These are phyloP conservation scores for Rhizophagus sp. DNA, from an alignment of 192 early-diverging fungal genomes.

Conservation along the genomic window DNA sequence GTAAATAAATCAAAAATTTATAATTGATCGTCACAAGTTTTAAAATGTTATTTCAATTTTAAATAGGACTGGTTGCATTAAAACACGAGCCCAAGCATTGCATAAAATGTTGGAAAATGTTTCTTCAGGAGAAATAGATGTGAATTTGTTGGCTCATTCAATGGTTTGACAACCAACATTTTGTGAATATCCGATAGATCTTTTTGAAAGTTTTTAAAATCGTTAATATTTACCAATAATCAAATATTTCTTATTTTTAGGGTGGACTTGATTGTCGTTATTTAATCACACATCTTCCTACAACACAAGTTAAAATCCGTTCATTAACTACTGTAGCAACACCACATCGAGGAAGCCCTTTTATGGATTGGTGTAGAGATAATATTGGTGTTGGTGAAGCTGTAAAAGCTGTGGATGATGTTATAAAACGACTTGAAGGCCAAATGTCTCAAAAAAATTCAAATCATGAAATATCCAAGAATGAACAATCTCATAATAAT, in stretches of 20 bases:
- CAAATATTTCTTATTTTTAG: constrained; percentile 36
- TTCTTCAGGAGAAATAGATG: constrained; percentile 52
- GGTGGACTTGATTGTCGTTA: constrained; percentile 94
- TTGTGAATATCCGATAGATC: not conserved
- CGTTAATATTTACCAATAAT: constrained; percentile 23
- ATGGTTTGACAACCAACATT: constrained; percentile 58
- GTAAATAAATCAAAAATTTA: constrained; percentile 17
- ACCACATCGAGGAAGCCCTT: constrained; percentile 87
- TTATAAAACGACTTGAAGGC: constrained; percentile 35
- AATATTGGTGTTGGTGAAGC: constrained; percentile 66
- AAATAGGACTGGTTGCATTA: constrained; percentile 64
- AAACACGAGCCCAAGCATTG: constrained; percentile 75
- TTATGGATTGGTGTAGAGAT: constrained; percentile 95
- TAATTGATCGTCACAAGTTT: not conserved
- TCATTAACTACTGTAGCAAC: constrained; percentile 92
- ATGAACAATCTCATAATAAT: not conserved
- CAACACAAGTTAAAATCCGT: constrained; percentile 66
- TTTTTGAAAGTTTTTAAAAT: not conserved
- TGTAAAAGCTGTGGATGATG: constrained; percentile 35
- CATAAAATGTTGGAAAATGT: constrained; percentile 64
- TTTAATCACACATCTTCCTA: constrained; percentile 79
- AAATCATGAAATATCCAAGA: no score
- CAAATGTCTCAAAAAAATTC: not conserved
- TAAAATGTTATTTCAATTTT: not conserved
- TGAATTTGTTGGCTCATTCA: constrained; percentile 93